Evolutionary conservation across 2,329 filamentous ascomycete genomes (phyloP), one percentile per base, ranked within the genome.

Genomic region (Aspergillus bombycis): DNA sequence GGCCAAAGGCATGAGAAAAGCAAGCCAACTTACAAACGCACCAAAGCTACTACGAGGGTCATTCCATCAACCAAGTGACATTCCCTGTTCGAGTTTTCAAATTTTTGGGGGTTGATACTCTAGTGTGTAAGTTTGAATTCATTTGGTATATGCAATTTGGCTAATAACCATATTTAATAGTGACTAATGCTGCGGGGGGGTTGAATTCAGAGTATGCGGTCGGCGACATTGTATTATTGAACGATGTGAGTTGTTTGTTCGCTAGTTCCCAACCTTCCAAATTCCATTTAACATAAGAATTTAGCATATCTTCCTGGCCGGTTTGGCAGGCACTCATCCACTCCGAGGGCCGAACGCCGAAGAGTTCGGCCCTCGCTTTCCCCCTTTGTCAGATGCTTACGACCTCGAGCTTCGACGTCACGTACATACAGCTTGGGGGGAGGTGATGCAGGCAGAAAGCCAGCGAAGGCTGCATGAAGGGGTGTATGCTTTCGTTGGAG

Each of bases 131-230:
- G 75, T 77, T 19, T 52, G 11, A n/a, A 65, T 55, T 28, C 23
- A 28, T 34, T 41, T 30, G 10, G 16, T 23, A 32, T 21, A 32
- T 23, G 46, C 14, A 30, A 28, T 14, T n/a, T 38, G 4, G 14
- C 46, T 36, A 50, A 34, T 56, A 54, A 43, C n/a, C 10, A n/a
- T 50, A 23, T 48, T 19, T 16, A 43, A 50, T 69, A 86, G 86
- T 89, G 67, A 91, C 88, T 50, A 91, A 90, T 73, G 88, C 88
- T 50, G 87, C 88, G 46, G 88, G 88, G 62, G 88, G 87, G 14
- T 75, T 90, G 41, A 90, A 90, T 74, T 81, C 84, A n/a, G 81
- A 83, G 43, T 90, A 89, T 76, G 78, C 77, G 28, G 86, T 90
- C 34, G 88, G 88, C 55, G 88, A 90, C 73, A 85, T 91, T 62